Evolutionary conservation across 495 filamentous ascomycete genomes (phyloP).

Genomic region (Penicillium antarcticum): DNA sequence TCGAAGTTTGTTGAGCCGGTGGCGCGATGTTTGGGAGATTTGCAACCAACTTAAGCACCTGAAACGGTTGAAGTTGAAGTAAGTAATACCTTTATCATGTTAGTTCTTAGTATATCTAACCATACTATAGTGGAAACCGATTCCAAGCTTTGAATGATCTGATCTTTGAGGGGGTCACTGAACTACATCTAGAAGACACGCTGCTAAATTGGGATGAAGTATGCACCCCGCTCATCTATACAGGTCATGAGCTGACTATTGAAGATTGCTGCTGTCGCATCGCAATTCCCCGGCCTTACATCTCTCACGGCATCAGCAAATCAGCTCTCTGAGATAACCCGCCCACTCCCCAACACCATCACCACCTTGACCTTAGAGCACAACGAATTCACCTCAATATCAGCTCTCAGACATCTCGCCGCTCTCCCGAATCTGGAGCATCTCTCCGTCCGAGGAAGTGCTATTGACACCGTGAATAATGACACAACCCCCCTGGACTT

Average conservation of each 20-base stretch:
- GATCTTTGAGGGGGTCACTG: constrained; percentile 55
- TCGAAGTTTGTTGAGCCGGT: constrained; percentile 70
- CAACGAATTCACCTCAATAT: constrained; percentile 65
- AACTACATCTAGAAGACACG: constrained; percentile 70
- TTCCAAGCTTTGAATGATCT: constrained; percentile 51
- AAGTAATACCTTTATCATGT: constrained; percentile 16
- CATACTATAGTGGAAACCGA: constrained; percentile 68
- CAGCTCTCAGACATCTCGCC: constrained; percentile 55
- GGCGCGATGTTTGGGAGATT: constrained; percentile 63
- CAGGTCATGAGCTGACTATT: constrained; percentile 1
- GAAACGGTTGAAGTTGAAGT: constrained; percentile 69
- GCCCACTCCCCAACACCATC: constrained; percentile 43
- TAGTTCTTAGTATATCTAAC: constrained; percentile 9
- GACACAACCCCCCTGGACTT: constrained; percentile 17
- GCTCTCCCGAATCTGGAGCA: constrained; percentile 56
- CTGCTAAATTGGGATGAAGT: constrained; percentile 72
- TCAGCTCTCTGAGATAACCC: constrained; percentile 33
- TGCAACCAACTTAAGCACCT: constrained; percentile 63
- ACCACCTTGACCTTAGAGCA: constrained; percentile 67
- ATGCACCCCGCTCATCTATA: constrained; percentile 13
- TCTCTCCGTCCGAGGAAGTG: constrained; percentile 43
- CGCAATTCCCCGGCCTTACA: constrained; percentile 58
- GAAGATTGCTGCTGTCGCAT: constrained; percentile 36
- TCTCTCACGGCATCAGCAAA: constrained; percentile 58
- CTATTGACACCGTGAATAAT: constrained; percentile 29